Evolutionary conservation across 2,329 filamentous ascomycete species (phyloP).

Genomic region (Penicillium hordei): DNA sequence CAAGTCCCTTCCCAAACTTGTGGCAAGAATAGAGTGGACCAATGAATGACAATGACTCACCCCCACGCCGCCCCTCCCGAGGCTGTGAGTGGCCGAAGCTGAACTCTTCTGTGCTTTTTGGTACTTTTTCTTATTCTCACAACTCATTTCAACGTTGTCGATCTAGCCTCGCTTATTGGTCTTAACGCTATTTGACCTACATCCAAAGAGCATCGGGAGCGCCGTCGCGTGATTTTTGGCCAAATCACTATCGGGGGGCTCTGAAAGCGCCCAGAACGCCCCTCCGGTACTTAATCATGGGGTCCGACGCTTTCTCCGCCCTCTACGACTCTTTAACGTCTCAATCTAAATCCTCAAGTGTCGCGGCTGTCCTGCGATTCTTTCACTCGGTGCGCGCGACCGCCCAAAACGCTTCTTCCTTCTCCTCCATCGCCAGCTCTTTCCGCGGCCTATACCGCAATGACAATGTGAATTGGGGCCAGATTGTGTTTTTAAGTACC

Average conservation of each 20-base stretch:
- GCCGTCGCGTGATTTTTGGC: constrained; percentile 19
- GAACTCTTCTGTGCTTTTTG: constrained; percentile 15
- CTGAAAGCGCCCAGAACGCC: constrained; percentile 14
- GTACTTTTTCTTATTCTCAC: constrained; percentile 8
- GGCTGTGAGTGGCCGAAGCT: constrained; percentile 24
- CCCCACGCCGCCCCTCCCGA: constrained; percentile 23
- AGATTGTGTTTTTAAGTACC: constrained; percentile 33
- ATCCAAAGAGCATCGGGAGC: constrained; percentile 20
- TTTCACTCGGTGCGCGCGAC: constrained; percentile 23
- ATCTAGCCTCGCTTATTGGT: constrained; percentile 22
- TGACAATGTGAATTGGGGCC: constrained; percentile 33
- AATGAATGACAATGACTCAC: constrained; percentile 20
- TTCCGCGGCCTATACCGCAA: constrained; percentile 25
- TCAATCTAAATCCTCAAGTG: constrained; percentile 10
- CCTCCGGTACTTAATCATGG: constrained; percentile 23
- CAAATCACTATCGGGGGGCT: constrained; percentile 11
- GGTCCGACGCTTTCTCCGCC: constrained; percentile 12
- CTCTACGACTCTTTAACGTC: constrained; percentile 17
- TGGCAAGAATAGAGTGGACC: neutral
- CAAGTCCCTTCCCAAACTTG: constrained; percentile 2
- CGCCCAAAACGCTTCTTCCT: constrained; percentile 20
- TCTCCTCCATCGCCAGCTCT: constrained; percentile 20
- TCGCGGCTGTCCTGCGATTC: constrained; percentile 19
- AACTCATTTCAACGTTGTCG: constrained; percentile 23
- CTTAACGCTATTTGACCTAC: constrained; percentile 1